Evolutionary conservation across 148 eudicot genomes (phyloP).

Genomic region (Rhododendron molle): DNA sequence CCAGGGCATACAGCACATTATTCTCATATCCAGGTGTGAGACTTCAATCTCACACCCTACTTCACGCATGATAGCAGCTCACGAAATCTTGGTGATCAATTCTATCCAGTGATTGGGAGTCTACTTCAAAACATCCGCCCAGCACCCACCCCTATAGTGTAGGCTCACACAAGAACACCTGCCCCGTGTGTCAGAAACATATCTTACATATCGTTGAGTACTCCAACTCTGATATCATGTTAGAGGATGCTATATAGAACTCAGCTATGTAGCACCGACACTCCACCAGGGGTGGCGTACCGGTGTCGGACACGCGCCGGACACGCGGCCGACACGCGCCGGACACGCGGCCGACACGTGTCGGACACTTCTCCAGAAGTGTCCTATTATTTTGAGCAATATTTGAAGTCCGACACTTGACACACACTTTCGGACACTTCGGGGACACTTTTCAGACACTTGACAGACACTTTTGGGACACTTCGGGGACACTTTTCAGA

Average conservation of each 20-base stretch:
- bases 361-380: too few species aligned
- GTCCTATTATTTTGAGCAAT: too few species aligned
- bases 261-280: too few species aligned
- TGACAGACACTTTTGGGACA: too few species aligned
- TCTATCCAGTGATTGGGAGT: background rate
- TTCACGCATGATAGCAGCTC: background rate
- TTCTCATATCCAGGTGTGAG: background rate
- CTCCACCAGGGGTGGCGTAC: too few species aligned
- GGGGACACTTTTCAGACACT: too few species aligned
- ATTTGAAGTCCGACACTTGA: too few species aligned
- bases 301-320: too few species aligned
- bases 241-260: background rate
- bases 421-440: too few species aligned
- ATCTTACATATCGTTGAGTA: background rate
- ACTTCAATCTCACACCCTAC: background rate
- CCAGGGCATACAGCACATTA: background rate
- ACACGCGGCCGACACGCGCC: too few species aligned
- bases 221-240: constrained; percentile 39
- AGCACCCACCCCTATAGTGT: background rate
- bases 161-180: background rate
- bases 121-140: background rate
- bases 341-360: too few species aligned
- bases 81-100: background rate
- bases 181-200: background rate
- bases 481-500: too few species aligned